Evolutionary conservation across 73 alveolate genomes (phyloP).

Genomic region (Paramecium sonneborni): DNA sequence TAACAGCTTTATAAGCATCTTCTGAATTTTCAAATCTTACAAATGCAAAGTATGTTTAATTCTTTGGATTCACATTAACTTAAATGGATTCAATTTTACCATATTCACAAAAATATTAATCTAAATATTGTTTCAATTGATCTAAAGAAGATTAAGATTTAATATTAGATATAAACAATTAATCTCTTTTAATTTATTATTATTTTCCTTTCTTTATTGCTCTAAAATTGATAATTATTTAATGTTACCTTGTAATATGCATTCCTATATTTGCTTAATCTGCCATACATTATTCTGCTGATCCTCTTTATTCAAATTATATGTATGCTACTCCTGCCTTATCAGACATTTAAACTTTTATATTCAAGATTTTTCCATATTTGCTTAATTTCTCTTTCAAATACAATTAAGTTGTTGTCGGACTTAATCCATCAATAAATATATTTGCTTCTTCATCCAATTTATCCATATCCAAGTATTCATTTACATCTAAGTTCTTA

Average conservation of each 20-base stretch:
- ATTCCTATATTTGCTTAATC: slow-evolving; percentile 7
- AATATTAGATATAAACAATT: background rate
- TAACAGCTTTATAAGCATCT: slow-evolving; percentile 25
- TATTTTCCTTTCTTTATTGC: background rate
- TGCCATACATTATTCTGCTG: slow-evolving; percentile 46
- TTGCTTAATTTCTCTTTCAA: background rate
- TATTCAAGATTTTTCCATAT: slow-evolving; percentile 25
- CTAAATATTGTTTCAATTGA: background rate
- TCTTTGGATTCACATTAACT: background rate
- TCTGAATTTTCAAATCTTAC: background rate
- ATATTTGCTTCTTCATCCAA: slow-evolving; percentile 50
- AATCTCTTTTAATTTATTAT: background rate
- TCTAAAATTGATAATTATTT: background rate
- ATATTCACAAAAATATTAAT: background rate
- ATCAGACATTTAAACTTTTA: slow-evolving; percentile 46
- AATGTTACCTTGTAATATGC: background rate
- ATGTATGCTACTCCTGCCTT: slow-evolving; percentile 45
- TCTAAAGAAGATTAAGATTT: background rate
- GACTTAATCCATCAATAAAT: slow-evolving; percentile 1
- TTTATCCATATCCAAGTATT: slow-evolving; percentile 42
- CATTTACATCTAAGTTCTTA: background rate
- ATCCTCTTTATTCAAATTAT: background rate
- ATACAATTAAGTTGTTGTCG: background rate
- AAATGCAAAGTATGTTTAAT: slow-evolving; percentile 14
- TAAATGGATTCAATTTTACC: background rate